These are phyloP conservation scores for Homolaphlyctis polyrhiza DNA, from an alignment of 371 early-diverging fungal species.

Conservation along the genomic window DNA sequence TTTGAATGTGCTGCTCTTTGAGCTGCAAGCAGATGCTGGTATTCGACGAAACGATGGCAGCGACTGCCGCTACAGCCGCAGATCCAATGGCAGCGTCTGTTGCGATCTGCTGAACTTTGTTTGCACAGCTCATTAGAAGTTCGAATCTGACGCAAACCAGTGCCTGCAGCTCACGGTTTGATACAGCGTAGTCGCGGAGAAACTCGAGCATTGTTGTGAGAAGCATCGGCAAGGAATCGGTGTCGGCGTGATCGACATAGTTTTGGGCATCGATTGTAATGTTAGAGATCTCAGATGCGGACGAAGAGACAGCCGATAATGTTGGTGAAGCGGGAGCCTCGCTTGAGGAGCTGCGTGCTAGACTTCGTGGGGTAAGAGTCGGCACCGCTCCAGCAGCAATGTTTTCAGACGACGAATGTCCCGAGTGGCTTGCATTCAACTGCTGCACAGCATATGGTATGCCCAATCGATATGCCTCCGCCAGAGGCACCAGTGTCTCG, in stretches of 20 bases:
- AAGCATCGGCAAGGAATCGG: not conserved
- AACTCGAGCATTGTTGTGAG: slow-evolving; percentile 19
- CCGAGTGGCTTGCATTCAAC: not conserved
- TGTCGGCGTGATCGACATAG: not conserved
- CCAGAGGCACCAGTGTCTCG: not conserved
- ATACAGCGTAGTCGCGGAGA: slow-evolving; percentile 12
- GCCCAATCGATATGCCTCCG: not conserved
- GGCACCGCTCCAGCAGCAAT: too few relatives aligned
- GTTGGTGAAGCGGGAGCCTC: too few relatives aligned
- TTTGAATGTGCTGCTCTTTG: slow-evolving; percentile 34
- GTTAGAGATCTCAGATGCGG: not conserved
- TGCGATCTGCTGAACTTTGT: not conserved
- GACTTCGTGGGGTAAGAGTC: too few relatives aligned
- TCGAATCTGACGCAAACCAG: slow-evolving; percentile 32
- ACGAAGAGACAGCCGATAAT: too few relatives aligned
- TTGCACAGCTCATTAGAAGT: slow-evolving; percentile 33
- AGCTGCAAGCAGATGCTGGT: slow-evolving; percentile 34
- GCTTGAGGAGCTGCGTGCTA: too few relatives aligned
- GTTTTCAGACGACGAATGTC: not conserved
- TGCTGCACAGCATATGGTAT: not conserved
- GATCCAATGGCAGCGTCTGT: not conserved
- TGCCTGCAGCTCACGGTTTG: slow-evolving; percentile 12
- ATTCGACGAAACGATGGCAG: slow-evolving; percentile 30
- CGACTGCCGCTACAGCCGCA: not conserved
- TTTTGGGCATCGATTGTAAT: not conserved